Conservation (phyloP, 2,329 filamentous ascomycete species). For the Fonsecaea erecta region DNA sequence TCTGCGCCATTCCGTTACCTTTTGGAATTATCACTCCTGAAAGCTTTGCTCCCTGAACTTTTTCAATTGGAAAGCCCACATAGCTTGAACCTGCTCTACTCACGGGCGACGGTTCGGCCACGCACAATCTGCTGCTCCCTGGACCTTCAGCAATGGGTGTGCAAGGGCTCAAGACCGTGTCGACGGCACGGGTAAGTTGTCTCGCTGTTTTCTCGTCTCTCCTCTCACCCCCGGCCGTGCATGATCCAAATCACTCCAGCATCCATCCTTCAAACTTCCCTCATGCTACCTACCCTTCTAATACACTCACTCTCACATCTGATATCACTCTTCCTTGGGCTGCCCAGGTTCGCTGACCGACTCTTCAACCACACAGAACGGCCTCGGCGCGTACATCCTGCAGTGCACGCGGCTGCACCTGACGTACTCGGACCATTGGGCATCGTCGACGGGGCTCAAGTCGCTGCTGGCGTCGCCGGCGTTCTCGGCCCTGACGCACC, state of each 20-base stretch:
- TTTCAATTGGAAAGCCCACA: neutral
- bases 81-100: neutral
- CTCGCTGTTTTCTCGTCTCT: neutral
- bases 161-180: slow-evolving; percentile 57
- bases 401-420: slow-evolving; percentile 96
- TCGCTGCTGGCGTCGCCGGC: slow-evolving; percentile 55
- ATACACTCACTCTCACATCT: too few species aligned
- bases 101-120: neutral
- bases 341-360: too few species aligned
- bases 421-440: slow-evolving; percentile 96
- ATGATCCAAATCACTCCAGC: neutral
- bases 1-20: neutral
- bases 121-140: neutral
- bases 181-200: slow-evolving; percentile 59
- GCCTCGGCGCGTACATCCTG: slow-evolving; percentile 93
- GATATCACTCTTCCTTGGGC: too few species aligned
- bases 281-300: too few species aligned
- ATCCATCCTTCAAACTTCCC: neutral
- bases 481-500: slow-evolving; percentile 74
- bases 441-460: slow-evolving; percentile 95
- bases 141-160: slow-evolving; percentile 46
- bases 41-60: neutral
- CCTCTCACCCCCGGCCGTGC: neutral
- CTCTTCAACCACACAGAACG: slow-evolving; percentile 74
- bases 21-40: neutral